phyloP scores from a whole-genome alignment of 495 filamentous ascomycete genomes.

The Chlorociboria aeruginascens region DNA sequence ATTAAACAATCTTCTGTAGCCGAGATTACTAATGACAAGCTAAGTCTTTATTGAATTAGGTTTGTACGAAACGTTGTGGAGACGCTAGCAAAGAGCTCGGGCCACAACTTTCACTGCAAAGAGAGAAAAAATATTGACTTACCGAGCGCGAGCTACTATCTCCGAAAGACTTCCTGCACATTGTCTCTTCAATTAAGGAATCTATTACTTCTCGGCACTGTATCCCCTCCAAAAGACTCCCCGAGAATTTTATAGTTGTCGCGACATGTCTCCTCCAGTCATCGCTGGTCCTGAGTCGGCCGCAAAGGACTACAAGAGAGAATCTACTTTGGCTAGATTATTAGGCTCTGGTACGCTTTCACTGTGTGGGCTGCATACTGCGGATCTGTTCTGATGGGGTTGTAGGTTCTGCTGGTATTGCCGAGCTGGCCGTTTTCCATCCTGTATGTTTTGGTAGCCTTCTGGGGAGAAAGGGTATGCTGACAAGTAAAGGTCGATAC shows the following conservation, averaged over 20 bases:
- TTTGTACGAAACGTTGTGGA: too few relatives aligned
- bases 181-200: neutral
- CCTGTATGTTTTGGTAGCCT: conserved; percentile 45
- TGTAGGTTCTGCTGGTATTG: conserved; percentile 87
- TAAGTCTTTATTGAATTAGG: too few relatives aligned
- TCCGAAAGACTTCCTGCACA: neutral
- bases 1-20: too few relatives aligned
- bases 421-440: conserved; percentile 94
- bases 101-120: too few relatives aligned
- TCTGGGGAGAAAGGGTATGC: conserved; percentile 6
- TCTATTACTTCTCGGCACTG: neutral
- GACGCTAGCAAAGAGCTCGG: too few relatives aligned
- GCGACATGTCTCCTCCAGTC: conserved; percentile 14
- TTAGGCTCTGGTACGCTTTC: conserved; percentile 69
- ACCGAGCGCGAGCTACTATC: too few relatives aligned
- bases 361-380: neutral
- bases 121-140: too few relatives aligned
- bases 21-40: too few relatives aligned
- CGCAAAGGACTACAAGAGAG: conserved; percentile 64
- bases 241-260: neutral
- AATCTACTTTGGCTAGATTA: conserved; percentile 77
- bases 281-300: conserved; percentile 3
- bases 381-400: conserved; percentile 7
- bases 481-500: conserved; percentile 68
- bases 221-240: neutral